Percentiles rank a stretch among this genome's conserved stretches.
These are phyloP conservation scores for Austroboletus niveus DNA, from an alignment of 1,284 basidiomycete genomes.

Conservation along the genomic window DNA sequence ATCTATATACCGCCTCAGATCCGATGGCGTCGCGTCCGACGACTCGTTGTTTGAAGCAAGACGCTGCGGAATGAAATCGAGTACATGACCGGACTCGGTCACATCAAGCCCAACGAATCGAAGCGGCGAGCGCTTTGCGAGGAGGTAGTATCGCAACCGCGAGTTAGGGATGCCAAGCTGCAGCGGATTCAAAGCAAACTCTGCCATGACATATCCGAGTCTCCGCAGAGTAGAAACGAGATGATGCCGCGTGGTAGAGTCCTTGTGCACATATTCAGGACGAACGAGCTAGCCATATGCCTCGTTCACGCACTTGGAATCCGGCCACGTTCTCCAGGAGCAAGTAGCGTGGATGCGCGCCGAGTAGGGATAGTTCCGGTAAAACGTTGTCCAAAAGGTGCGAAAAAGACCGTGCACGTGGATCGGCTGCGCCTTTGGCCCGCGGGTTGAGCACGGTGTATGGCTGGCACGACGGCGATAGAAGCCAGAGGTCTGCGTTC, in stretches of 20 bases:
- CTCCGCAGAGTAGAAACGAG: conserved; percentile 48
- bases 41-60: neutral
- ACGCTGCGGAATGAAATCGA: conserved; percentile 22
- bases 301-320: conserved; percentile 58
- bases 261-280: conserved; percentile 38
- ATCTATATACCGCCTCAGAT: conserved; percentile 55
- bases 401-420: conserved; percentile 72
- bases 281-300: neutral
- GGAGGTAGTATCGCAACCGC: conserved; percentile 73
- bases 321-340: conserved; percentile 79
- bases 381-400: conserved; percentile 66
- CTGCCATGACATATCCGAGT: conserved; percentile 55
- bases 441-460: conserved; percentile 74
- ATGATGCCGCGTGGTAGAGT: conserved; percentile 57
- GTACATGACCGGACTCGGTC: conserved; percentile 12
- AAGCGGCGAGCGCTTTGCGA: conserved; percentile 53
- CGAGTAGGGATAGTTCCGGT: conserved; percentile 47
- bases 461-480: conserved; percentile 79
- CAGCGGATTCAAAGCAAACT: conserved; percentile 68
- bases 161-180: conserved; percentile 80
- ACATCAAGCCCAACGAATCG: conserved; percentile 28
- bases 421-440: conserved; percentile 66
- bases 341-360: conserved; percentile 52
- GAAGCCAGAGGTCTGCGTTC: conserved; percentile 61
- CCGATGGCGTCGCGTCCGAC: conserved; percentile 5